Percentiles rank a stretch among this genome's conserved stretches.
Conservation (phyloP, 1,284 basidiomycete genomes). For the Sphaerobolus stellatus region DNA sequence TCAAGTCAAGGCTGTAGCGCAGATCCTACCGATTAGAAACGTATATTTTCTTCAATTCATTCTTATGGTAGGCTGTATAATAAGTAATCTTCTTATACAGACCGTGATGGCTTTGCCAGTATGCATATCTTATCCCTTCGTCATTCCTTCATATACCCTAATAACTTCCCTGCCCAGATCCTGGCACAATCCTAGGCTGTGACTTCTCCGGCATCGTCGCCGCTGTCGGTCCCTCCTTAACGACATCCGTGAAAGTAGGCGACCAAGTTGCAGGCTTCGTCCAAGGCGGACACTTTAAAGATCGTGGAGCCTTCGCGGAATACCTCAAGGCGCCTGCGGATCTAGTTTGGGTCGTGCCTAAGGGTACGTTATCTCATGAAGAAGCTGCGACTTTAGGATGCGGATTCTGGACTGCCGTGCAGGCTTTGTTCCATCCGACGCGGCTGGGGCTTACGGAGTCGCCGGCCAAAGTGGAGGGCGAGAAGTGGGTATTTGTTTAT, state of each 20-base stretch:
- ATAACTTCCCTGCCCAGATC: not conserved
- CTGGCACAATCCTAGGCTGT: constrained; percentile 30
- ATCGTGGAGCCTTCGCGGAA: constrained; percentile 38
- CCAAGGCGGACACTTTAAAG: constrained; percentile 27
- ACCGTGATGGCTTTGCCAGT: constrained; percentile 20
- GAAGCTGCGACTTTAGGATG: constrained; percentile 42
- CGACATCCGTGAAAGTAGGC: constrained; percentile 32
- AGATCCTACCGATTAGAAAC: constrained; percentile 24
- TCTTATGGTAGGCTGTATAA: not conserved
- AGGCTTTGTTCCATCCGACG: constrained; percentile 9
- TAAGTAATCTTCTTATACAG: constrained; percentile 20
- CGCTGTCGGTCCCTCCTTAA: constrained; percentile 25
- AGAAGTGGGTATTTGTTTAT: constrained; percentile 8
- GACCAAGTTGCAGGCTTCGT: constrained; percentile 43
- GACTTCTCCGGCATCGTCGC: constrained; percentile 44
- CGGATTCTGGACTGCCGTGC: constrained; percentile 16
- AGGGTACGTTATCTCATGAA: constrained; percentile 27
- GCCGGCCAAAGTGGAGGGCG: not conserved
- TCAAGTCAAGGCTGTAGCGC: constrained; percentile 18
- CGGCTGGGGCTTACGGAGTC: constrained; percentile 6
- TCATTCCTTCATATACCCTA: not conserved
- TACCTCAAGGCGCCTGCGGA: constrained; percentile 35
- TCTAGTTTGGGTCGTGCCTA: constrained; percentile 33
- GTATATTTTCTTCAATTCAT: constrained; percentile 12
- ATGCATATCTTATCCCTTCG: constrained; percentile 1